These are phyloP conservation scores for Lyophyllum decastes DNA, from an alignment of 768 basidiomycete genomes.

Conservation along the genomic window DNA sequence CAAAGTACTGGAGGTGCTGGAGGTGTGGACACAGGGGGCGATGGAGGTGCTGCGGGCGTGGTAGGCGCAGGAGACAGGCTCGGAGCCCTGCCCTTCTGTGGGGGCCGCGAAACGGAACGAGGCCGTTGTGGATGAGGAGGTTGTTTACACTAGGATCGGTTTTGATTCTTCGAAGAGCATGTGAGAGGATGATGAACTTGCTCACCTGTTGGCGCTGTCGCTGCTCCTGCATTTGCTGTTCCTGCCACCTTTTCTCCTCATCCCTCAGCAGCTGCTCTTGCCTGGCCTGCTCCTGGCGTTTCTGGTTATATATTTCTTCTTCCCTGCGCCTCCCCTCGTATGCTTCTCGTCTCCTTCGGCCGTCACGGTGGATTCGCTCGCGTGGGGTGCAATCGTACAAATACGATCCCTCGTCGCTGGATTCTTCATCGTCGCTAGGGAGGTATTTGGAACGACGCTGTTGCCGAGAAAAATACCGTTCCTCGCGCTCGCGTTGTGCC, in stretches of 20 bases:
- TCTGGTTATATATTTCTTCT: conserved; percentile 10
- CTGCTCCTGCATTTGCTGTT: conserved; percentile 12
- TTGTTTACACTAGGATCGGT: background rate
- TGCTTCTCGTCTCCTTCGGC: conserved; percentile 26
- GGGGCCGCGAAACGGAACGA: too few species aligned
- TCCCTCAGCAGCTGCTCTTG: conserved; percentile 10
- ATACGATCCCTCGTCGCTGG: conserved; percentile 31
- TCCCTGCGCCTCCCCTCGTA: conserved; percentile 26
- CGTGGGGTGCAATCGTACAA: conserved; percentile 28
- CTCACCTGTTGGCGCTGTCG: conserved; percentile 12
- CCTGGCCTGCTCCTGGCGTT: conserved; percentile 13
- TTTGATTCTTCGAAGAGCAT: background rate
- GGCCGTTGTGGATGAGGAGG: background rate
- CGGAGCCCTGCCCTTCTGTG: background rate
- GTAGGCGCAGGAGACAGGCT: conserved; percentile 5
- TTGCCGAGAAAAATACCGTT: conserved; percentile 21
- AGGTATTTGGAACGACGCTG: conserved; percentile 39
- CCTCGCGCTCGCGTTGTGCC: conserved; percentile 19
- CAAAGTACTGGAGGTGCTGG: too few species aligned
- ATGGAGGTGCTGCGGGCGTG: background rate
- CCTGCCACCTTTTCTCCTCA: conserved; percentile 12
- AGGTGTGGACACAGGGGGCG: too few species aligned
- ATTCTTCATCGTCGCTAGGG: conserved; percentile 34
- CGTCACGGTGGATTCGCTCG: conserved; percentile 34
- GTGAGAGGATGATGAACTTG: conserved; percentile 3